Evolutionary conservation across 371 early-diverging fungal genomes (phyloP), one percentile per base, ranked within the genome.

Genomic region (Syncephalastrum sp.): DNA sequence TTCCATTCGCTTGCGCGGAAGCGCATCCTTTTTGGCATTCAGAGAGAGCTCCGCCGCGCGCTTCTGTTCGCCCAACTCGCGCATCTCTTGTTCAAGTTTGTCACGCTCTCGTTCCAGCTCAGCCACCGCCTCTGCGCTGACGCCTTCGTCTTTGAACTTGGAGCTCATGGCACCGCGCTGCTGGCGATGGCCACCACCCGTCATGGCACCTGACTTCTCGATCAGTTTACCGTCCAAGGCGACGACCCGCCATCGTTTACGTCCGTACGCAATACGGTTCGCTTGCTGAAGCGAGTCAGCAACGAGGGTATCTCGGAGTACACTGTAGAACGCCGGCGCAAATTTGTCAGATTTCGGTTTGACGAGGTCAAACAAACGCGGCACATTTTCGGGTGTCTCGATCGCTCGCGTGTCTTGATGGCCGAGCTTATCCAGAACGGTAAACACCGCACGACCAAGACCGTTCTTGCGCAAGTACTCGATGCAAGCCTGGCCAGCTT

Each of bases 141-240:
- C 84, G 41, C 70, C 87, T 13, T 86, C 82, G 5, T 72, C 71
- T 16, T 74, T 76, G 49, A 90, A 88, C 16, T 74, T 84, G 7
- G 91, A 90, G 68, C 88, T 83, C 97, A 96, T 96, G 17, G 90
- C 93, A 13, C 97, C 96, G 15, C 82, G 86, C 33, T 65, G 69
- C 3, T 74, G 80, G 33, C 73, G 74, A 24, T 82, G 90, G 16
- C 95, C 95, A 61, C 99, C 99, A 64, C 99, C 99, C 16, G 91
- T 89, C 98, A 99, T 97, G 6, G 99, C 91, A 64, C 99, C 99
- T 0, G 93, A 89, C 29, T 83, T 86, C 56, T 99, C 99, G 61
- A 99, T 94, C 47, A 99, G 64, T 60, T 97, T 88, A 3, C 99
- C 99, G 56, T 92, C 94, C 54, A 99, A 65, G 1, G 99, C 99